Conservation (phyloP, 768 basidiomycete species). For the Lactifluus subvellereus region DNA sequence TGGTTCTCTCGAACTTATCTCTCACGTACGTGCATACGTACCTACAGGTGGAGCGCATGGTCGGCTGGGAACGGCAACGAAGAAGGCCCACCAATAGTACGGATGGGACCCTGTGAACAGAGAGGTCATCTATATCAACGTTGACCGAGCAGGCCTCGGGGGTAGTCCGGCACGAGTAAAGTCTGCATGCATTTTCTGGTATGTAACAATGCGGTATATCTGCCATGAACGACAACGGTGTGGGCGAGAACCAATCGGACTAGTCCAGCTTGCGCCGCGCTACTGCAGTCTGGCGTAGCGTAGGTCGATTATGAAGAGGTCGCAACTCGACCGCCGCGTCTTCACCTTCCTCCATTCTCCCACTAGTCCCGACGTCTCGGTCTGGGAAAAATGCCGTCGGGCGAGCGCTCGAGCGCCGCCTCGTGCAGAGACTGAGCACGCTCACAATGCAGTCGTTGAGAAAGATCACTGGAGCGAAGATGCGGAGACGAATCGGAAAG, state of each 20-base stretch:
- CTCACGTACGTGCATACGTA: no score
- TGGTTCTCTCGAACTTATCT: no score
- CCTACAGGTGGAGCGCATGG: conserved; percentile 81
- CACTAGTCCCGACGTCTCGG: conserved; percentile 42
- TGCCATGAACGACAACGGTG: background rate
- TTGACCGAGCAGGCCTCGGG: conserved; percentile 92
- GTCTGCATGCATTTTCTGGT: background rate
- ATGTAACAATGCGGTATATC: background rate
- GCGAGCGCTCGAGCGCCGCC: conserved; percentile 19
- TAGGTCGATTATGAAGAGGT: conserved; percentile 12
- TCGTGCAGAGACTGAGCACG: conserved; percentile 50
- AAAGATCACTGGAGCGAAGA: conserved; percentile 69
- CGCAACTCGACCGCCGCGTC: conserved; percentile 30
- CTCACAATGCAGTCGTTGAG: conserved; percentile 67
- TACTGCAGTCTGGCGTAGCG: conserved; percentile 10
- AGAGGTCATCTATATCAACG: conserved; percentile 64
- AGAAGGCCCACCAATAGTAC: conserved; percentile 90
- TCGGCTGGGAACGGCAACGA: conserved; percentile 91
- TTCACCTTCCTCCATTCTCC: conserved; percentile 58
- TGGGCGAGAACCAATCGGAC: background rate
- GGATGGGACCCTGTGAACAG: conserved; percentile 73
- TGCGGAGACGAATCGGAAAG: conserved; percentile 71
- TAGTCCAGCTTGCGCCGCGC: conserved; percentile 18
- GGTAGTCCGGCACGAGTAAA: conserved; percentile 28
- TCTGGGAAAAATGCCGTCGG: conserved; percentile 23